A percentile compares a stretch with the other conserved stretches of the same genome.
Conservation (phyloP, 371 early-diverging fungal genomes). For the Rhizopus delemar region DNA sequence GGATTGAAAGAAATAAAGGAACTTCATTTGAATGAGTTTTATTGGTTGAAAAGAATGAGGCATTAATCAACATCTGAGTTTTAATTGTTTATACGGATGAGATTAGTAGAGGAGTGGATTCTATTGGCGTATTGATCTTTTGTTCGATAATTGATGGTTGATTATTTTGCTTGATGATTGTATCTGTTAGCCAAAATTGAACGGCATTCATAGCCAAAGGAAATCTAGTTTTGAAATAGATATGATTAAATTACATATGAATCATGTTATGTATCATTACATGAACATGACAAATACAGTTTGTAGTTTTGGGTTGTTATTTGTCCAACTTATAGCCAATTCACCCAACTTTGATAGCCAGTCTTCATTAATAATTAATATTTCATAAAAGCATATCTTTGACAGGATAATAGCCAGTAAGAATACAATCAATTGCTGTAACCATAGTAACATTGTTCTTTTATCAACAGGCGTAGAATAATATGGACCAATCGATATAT, state of each 20-base stretch:
- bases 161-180: conserved; percentile 50
- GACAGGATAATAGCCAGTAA: conserved; percentile 30
- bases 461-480: background rate
- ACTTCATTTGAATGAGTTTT: background rate
- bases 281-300: conserved; percentile 50
- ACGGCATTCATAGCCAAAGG: conserved; percentile 66
- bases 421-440: conserved; percentile 34
- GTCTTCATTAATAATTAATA: conserved; percentile 26
- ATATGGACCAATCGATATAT: conserved; percentile 8
- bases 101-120: background rate
- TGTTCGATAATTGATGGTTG: background rate
- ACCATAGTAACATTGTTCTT: conserved; percentile 28
- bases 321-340: conserved; percentile 31
- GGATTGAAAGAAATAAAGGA: background rate
- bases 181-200: conserved; percentile 70
- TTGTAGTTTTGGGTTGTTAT: conserved; percentile 29
- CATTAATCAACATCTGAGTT: background rate
- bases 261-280: conserved; percentile 18
- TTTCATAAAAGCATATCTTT: conserved; percentile 39
- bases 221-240: conserved; percentile 29
- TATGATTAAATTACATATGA: background rate
- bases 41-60: background rate
- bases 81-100: background rate
- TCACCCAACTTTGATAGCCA: conserved; percentile 38
- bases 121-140: background rate